phyloP scores from a whole-genome alignment of 2,329 filamentous ascomycete genomes.

The Aspergillus ruber region DNA sequence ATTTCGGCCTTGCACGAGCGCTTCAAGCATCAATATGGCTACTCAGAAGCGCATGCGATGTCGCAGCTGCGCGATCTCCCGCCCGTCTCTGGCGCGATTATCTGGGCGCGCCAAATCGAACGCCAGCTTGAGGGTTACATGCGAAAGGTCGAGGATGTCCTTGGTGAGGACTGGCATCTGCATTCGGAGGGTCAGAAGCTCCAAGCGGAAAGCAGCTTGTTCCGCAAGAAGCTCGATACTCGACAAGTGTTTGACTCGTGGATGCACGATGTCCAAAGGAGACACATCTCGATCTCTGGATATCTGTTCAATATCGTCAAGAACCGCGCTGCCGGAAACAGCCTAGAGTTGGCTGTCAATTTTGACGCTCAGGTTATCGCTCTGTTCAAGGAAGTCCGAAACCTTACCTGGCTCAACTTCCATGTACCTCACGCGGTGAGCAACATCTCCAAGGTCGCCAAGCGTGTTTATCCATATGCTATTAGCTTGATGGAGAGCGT shows the following conservation, averaged over 20 bases:
- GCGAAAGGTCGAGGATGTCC: constrained; percentile 97
- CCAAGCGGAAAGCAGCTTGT: constrained; percentile 82
- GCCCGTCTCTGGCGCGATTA: constrained; percentile 92
- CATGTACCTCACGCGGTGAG: constrained; percentile 89
- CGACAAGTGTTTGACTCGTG: constrained; percentile 91
- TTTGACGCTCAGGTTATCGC: constrained; percentile 97
- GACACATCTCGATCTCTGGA: constrained; percentile 85
- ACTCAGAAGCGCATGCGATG: constrained; percentile 97
- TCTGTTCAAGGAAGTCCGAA: constrained; percentile 96
- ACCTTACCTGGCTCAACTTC: constrained; percentile 90
- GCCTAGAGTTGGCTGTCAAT: constrained; percentile 83
- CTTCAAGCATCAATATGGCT: constrained; percentile 98
- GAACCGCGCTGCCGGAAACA: constrained; percentile 83
- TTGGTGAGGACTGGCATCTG: constrained; percentile 88
- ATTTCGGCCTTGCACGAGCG: constrained; percentile 90
- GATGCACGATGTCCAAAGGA: constrained; percentile 80
- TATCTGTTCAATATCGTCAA: constrained; percentile 84
- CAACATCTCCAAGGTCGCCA: constrained; percentile 97
- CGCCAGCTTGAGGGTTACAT: constrained; percentile 93
- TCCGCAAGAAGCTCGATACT: constrained; percentile 93
- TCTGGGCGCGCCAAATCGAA: constrained; percentile 96
- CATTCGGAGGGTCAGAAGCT: constrained; percentile 94
- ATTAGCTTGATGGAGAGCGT: constrained; percentile 98
- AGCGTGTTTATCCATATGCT: constrained; percentile 94
- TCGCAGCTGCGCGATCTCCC: constrained; percentile 92